These are phyloP conservation scores for Hypoxylon subgilvum DNA, from an alignment of 495 filamentous ascomycete species.

Conservation along the genomic window DNA sequence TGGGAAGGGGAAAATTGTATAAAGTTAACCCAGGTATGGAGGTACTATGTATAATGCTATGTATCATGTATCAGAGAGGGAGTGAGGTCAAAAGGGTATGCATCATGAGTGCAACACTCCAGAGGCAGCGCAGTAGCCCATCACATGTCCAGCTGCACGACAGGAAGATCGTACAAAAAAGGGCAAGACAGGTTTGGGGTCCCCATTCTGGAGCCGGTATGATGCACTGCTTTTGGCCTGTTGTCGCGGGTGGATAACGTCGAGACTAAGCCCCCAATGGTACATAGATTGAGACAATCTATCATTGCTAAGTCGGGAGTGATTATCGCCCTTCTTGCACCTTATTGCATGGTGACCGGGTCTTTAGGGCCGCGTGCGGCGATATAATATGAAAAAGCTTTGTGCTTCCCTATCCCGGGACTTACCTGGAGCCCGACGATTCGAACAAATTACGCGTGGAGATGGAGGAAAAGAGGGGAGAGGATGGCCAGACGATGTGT, in stretches of 20 bases:
- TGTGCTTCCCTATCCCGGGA: not conserved
- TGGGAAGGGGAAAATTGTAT: too few species aligned
- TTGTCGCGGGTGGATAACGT: conserved; percentile 19
- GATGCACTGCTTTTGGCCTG: conserved; percentile 9
- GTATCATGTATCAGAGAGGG: too few species aligned
- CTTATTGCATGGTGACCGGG: not conserved
- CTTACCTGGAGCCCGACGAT: conserved; percentile 3
- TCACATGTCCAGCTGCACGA: conserved; percentile 1
- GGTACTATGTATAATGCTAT: too few species aligned
- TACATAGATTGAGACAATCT: conserved; percentile 16
- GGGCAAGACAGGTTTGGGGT: conserved; percentile 1
- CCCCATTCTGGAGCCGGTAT: not conserved
- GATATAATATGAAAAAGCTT: conserved; percentile 9
- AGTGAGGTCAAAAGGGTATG: too few species aligned
- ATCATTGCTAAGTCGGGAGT: conserved; percentile 20
- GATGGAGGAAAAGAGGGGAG: conserved; percentile 3
- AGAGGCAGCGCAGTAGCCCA: not conserved
- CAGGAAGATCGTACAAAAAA: not conserved
- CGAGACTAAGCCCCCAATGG: conserved; percentile 32
- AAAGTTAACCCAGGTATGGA: too few species aligned
- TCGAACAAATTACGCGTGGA: conserved; percentile 9
- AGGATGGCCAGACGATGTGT: conserved; percentile 13
- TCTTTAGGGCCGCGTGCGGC: not conserved
- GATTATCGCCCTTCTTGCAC: conserved; percentile 10
- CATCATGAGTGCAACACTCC: not conserved